Base-by-base conservation (phyloP, 2,329 filamentous ascomycete genomes). In the Cytospora paraplurivora region DNA sequence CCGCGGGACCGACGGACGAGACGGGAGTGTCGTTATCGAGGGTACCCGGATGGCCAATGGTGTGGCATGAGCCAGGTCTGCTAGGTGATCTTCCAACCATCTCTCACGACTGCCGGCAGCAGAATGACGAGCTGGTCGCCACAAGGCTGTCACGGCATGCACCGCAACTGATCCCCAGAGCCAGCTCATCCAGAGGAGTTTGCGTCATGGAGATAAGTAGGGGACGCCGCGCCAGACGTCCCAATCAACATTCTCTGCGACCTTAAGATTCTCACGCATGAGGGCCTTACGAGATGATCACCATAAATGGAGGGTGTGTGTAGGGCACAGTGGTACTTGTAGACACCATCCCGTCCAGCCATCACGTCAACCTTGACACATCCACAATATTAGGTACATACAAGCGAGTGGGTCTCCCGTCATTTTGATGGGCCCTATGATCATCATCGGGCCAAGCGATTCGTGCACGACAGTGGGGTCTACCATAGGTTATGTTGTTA, bases 381-480 rank as follows among this genome's bases (percentile, higher is more conserved):
- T 65, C 63, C 56, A 65, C 55, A 56, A 59, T 41, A 58, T 59
- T 57, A 62, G 55, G 50, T 54, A 33, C 62, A 58, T 55, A 62
- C 50, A 62, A 19, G 41, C 38, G 53, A 59, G 47, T 56, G 56
- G 59, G 53, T 47, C 59, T 47, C 41, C 47, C 41, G n/a, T 32
- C 32, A 62, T 49, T 47, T 53, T 27, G 34, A 50, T 38, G 37
- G 62, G 38, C 52, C 56, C 50, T 63, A 56, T 54, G 62, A 38
- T 51, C 44, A 33, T 56, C 33, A 51, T 38, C 38, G 44, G 62
- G 37, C 49, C 56, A 52, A 47, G 51, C 53, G 53, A 62, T 56
- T 62, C 52, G 59, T 62, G 27, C 53, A 53, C 52, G 52, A 47
- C 53, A 53, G 62, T 50, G 59, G 58, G 62, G 62, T 44, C 52